Percentiles rank a stretch among this genome's conserved stretches.
phyloP scores from a whole-genome alignment of 2,329 filamentous ascomycete genomes.

The Tolypocladium amazonense region DNA sequence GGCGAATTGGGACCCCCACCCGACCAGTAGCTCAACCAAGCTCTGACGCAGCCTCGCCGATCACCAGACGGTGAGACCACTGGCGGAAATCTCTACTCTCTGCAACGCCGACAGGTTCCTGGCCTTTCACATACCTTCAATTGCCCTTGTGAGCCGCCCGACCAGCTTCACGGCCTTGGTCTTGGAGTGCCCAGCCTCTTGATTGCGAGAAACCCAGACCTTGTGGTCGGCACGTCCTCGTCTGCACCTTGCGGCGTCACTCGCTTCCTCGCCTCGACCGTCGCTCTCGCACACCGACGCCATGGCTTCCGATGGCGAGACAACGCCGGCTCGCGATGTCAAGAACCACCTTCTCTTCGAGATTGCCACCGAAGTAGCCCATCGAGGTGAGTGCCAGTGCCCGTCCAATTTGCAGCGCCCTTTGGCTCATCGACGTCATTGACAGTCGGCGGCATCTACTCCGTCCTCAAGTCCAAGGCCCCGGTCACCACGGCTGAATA shows the following conservation, averaged over 20 bases:
- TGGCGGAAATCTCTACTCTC: not conserved
- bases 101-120: not conserved
- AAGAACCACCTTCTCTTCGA: slow-evolving; percentile 96
- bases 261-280: not conserved
- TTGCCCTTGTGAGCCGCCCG: not conserved
- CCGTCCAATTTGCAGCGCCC: slow-evolving; percentile 4
- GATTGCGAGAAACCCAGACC: not conserved
- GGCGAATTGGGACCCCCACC: not conserved
- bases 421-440: slow-evolving; percentile 2
- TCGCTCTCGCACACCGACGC: slow-evolving; percentile 11
- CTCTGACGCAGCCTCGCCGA: not conserved
- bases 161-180: not conserved
- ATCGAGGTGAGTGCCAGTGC: slow-evolving; percentile 57
- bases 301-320: slow-evolving; percentile 36
- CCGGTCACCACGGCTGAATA: slow-evolving; percentile 97
- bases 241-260: not conserved
- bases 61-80: not conserved
- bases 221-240: not conserved
- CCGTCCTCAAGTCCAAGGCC: slow-evolving; percentile 96
- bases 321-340: slow-evolving; percentile 54
- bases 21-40: not conserved
- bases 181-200: not conserved
- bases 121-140: not conserved
- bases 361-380: slow-evolving; percentile 92
- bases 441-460: slow-evolving; percentile 96